Evolutionary conservation across 768 basidiomycete genomes (phyloP).

Genomic region (Amanita brunnescens): DNA sequence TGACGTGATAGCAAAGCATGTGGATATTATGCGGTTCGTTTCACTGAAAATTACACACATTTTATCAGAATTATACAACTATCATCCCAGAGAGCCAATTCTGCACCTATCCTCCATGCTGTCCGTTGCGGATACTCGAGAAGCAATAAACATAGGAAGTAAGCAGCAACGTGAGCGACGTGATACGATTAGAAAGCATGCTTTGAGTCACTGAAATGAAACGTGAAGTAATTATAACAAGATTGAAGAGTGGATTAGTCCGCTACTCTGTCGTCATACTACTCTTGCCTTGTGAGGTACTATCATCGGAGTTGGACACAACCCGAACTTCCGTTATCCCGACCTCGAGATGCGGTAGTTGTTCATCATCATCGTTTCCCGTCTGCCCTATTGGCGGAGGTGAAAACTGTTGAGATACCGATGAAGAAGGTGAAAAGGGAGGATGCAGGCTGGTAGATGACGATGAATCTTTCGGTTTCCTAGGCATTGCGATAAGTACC

Average conservation of each 20-base stretch:
- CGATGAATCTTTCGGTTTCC: conserved; percentile 11
- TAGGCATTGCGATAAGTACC: conserved; percentile 27
- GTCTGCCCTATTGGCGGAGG: background rate
- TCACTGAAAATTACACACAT: no score
- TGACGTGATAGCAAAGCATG: no score
- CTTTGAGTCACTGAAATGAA: background rate
- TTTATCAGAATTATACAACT: no score
- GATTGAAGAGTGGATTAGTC: background rate
- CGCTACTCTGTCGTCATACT: background rate
- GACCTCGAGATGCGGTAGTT: conserved; percentile 24
- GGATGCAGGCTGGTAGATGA: background rate
- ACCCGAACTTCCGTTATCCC: conserved; percentile 21
- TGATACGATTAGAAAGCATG: background rate
- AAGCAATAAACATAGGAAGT: no score
- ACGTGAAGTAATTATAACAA: background rate
- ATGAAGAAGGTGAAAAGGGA: conserved; percentile 7
- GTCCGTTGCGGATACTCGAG: no score
- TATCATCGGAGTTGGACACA: conserved; percentile 4
- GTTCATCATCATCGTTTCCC: conserved; percentile 11
- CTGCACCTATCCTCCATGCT: no score
- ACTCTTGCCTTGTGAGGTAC: background rate
- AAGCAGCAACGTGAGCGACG: no score
- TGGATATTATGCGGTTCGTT: no score
- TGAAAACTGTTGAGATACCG: background rate
- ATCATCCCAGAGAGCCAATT: no score